Evolutionary conservation across 805 yeast species (phyloP).

Genomic region (Candida krabiensis): DNA sequence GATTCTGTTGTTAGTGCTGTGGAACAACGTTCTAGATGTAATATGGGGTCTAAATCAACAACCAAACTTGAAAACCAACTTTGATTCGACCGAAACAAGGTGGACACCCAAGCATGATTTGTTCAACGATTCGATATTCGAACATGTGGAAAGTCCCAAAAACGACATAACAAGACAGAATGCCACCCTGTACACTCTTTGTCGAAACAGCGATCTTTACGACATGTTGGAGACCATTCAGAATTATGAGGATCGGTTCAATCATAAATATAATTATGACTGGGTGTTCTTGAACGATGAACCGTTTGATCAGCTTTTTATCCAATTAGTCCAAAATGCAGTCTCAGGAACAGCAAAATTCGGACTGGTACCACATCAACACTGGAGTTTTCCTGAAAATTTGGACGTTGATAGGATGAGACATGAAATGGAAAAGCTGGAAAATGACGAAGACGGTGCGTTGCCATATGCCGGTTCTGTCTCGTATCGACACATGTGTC

Average conservation of each 20-base stretch:
- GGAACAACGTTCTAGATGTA: no score
- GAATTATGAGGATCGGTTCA: slow-evolving; percentile 66
- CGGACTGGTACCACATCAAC: slow-evolving; percentile 58
- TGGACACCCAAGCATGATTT: no score
- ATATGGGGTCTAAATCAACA: no score
- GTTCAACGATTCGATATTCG: no score
- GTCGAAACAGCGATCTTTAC: slow-evolving; percentile 65
- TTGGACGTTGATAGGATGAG: slow-evolving; percentile 22
- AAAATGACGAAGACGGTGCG: slow-evolving; percentile 32
- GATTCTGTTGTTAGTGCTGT: no score
- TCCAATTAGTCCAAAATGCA: slow-evolving; percentile 42
- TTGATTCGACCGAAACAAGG: no score
- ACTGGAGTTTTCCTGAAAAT: slow-evolving; percentile 68
- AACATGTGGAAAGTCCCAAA: no score
- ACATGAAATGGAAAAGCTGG: slow-evolving; percentile 13
- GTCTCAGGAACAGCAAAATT: slow-evolving; percentile 64
- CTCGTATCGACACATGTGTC: slow-evolving; percentile 83
- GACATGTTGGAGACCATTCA: slow-evolving; percentile 58
- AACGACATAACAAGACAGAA: slow-evolving; percentile 33
- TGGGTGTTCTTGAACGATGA: slow-evolving; percentile 79
- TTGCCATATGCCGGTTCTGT: slow-evolving; percentile 62
- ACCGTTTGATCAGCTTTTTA: slow-evolving; percentile 59
- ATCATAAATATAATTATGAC: slow-evolving; percentile 61
- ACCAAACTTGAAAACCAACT: no score
- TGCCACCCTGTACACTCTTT: slow-evolving; percentile 70